Evolutionary conservation across 192 early-diverging fungal genomes (phyloP).

Genomic region (Fimicolochytrium jonesii): DNA sequence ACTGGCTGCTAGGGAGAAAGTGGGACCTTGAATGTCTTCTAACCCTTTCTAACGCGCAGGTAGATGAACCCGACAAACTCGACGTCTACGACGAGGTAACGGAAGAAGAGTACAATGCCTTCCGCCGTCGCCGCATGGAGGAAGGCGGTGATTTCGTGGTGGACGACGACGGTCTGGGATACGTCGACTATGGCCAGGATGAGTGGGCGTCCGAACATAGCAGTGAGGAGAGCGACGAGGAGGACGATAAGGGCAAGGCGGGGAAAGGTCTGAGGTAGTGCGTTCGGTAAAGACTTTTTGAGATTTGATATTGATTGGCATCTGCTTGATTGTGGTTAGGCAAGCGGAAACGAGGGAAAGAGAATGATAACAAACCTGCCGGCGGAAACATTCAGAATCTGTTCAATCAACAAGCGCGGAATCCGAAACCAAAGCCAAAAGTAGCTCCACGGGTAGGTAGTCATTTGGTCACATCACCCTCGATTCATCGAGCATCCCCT

Average conservation of each 20-base stretch:
- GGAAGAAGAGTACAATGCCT: conserved; percentile 35
- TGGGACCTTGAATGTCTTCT: not conserved
- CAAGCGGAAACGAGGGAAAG: conserved; percentile 34
- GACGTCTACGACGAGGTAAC: conserved; percentile 58
- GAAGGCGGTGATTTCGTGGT: conserved; percentile 58
- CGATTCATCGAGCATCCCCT: too few relatives aligned
- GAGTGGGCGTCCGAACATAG: conserved; percentile 46
- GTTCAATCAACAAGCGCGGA: conserved; percentile 38
- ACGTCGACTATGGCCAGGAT: conserved; percentile 58
- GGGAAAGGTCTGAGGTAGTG: conserved; percentile 10
- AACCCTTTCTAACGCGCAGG: not conserved
- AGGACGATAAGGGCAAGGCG: conserved; percentile 23
- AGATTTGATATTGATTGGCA: not conserved
- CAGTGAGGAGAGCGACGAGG: conserved; percentile 48
- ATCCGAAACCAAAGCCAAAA: conserved; percentile 13
- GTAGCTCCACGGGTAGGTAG: not conserved
- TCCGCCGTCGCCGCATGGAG: conserved; percentile 18
- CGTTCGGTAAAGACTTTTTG: not conserved
- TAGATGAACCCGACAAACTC: conserved; percentile 22
- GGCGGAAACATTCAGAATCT: conserved; percentile 36
- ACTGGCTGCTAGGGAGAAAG: not conserved
- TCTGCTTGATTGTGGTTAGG: too few relatives aligned
- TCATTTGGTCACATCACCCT: too few relatives aligned
- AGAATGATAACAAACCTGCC: conserved; percentile 24
- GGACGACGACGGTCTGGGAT: conserved; percentile 57